Evolutionary conservation across 2,329 filamentous ascomycete species (phyloP), one percentile per base, ranked within the genome.

Genomic region (Colletotrichum limetticola): DNA sequence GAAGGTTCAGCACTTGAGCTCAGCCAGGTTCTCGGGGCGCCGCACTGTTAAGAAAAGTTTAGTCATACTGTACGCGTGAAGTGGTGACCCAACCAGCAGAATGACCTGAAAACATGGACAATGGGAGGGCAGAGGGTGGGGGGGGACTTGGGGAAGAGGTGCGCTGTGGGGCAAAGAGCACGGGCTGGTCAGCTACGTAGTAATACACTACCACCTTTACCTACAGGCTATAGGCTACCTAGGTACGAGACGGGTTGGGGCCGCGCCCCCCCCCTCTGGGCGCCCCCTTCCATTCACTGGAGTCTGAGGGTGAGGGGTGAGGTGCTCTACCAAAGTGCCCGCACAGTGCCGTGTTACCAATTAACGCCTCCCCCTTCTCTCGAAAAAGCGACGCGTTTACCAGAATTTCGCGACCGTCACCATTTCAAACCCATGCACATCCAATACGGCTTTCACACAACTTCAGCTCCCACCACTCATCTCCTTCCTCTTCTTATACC

Each of bases 381-480:
- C 19, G 24, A 58, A 73, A 71, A 58, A 62, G 42, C 67, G 71
- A 73, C 71, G 71, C 71, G 71, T 67, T 49, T 49, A 49, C 8
- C 60, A 69, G 66, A 70, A 60, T 60, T 65, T 70, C 70, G 71
- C 71, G 71, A 70, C 56, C 35, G 26, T 35, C 56, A 22, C 49
- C 42, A 57, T 71, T 49, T 71, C 61, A 71, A 64, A 71, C 61
- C 71, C 71, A 71, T 70, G 67, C 57, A 71, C 70, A 56, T 53
- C 53, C 70, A 58, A 56, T 59, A 53, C 16, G 37, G 37, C 60
- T 46, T 35, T 24, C 60, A 35, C n/a, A 60, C 56, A 61, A 61
- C 56, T 49, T 66, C 70, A 65, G 26, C 66, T 72, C 60, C 60
- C 60, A 71, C 66, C 46, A 65, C 35, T 30, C 9, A 24, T 19